Base-by-base conservation (phyloP, 2,329 filamentous ascomycete genomes). In the Phialemoniopsis sp. region DNA sequence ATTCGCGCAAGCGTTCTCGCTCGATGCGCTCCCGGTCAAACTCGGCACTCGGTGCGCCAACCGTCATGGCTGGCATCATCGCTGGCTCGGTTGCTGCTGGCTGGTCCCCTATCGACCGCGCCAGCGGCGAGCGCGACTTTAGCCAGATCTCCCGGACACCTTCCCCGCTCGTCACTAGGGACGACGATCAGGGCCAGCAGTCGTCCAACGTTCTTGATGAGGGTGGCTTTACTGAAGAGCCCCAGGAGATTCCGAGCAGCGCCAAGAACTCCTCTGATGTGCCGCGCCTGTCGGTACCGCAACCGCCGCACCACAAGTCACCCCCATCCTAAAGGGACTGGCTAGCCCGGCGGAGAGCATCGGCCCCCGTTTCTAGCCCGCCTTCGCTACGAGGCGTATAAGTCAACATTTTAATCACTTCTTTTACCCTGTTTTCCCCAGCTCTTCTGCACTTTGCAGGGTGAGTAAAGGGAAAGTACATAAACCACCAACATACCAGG, bases 11-110 rank as follows among this genome's bases (percentile, higher is more conserved):
- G 40, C 77, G 85, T 37, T 86, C 84, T 37, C 72, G 82, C 48
- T 87, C 82, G 32, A 84, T 70, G 51, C 70, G 81, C 44, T 81
- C 80, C 40, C 67, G 81, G 41, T 78, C 76, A 31, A 83, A 83
- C 59, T 89, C 85, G 19, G 84, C 84, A 2, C 71, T 90, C 10
- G 85, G 82, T 10, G 83, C 85, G 3, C 82, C 85, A 2, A 81
- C 82, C 8, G 85, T 89, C 44, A 89, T 89, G 86, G 84, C 86
- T n/a, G 87, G 87, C 44, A 83, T 90, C 42, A 79, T 90, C 36
- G 87, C 85, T 8, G 86, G 85, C 32, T 84, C 82, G 53, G 78
- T 90, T 28, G 85, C 80, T 28, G 85, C 81, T 13, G 84, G 82
- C 21, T 90, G 85, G 85, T 87, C 84, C 35, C 86, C 86, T 1